phyloP scores from a whole-genome alignment of 768 basidiomycete genomes.

The Serpula lacrymans region DNA sequence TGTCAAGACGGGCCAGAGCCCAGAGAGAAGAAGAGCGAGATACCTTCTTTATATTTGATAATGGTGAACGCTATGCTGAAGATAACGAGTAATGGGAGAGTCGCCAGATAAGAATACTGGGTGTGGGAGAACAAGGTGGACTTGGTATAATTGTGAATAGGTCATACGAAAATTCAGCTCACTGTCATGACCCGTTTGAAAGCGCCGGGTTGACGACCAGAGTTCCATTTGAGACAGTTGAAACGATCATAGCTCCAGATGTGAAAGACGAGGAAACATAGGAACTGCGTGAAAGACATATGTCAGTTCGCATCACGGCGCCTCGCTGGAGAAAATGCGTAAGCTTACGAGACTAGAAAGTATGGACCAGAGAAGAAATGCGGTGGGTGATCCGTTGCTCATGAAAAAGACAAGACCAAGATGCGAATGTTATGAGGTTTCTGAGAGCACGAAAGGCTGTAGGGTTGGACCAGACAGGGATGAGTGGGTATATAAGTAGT shows the following conservation, averaged over 20 bases:
- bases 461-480: no score
- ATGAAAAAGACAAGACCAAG: constrained; percentile 34
- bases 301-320: not conserved
- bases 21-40: constrained; percentile 6
- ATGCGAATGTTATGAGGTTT: no score
- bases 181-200: constrained; percentile 93
- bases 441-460: no score
- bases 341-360: constrained; percentile 58
- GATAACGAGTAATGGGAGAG: constrained; percentile 61
- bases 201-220: constrained; percentile 75
- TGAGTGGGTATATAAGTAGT: no score
- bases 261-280: constrained; percentile 63
- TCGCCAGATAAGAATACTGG: constrained; percentile 77
- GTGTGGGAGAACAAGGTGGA: constrained; percentile 1
- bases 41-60: constrained; percentile 75
- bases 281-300: constrained; percentile 47
- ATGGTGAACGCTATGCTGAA: constrained; percentile 60
- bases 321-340: constrained; percentile 6
- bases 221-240: constrained; percentile 67
- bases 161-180: constrained; percentile 23
- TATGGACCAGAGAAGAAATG: constrained; percentile 75
- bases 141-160: not conserved
- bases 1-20: not conserved
- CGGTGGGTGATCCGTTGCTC: constrained; percentile 71
- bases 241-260: constrained; percentile 81